These are phyloP conservation scores for Yamadazyma aaseri DNA, from an alignment of 1,139 yeast species.

Conservation along the genomic window DNA sequence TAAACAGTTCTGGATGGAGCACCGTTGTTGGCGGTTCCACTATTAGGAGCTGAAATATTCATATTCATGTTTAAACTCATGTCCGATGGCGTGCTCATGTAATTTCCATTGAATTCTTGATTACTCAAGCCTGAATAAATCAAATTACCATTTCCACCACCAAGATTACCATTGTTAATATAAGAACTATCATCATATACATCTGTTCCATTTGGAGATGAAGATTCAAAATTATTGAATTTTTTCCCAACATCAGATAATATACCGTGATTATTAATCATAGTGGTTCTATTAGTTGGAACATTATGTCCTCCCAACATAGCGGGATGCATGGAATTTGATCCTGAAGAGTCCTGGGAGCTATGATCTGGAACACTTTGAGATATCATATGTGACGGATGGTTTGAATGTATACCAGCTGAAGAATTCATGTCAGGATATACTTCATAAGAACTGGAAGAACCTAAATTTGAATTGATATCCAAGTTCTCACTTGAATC, in stretches of 20 bases:
- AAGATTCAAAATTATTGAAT: constrained; percentile 13
- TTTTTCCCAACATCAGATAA: background rate
- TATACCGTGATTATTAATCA: constrained; percentile 3
- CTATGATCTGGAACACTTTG: constrained; percentile 10
- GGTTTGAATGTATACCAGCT: constrained; percentile 1
- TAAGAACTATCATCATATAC: constrained; percentile 25
- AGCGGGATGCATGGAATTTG: constrained; percentile 1
- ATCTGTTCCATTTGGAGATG: constrained; percentile 21
- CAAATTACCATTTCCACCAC: constrained; percentile 7
- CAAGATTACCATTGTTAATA: constrained; percentile 14
- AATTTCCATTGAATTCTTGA: constrained; percentile 3
- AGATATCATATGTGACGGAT: constrained; percentile 14
- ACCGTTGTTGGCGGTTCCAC: constrained; percentile 2
- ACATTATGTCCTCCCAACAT: background rate
- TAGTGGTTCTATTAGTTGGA: background rate
- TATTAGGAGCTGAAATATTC: constrained; percentile 7
- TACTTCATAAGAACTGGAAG: constrained; percentile 11
- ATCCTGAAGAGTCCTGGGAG: constrained; percentile 5
- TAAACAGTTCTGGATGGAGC: constrained; percentile 81
- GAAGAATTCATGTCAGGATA: constrained; percentile 9
- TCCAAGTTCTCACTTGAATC: constrained; percentile 16
- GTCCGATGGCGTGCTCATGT: constrained; percentile 2
- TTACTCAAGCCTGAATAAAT: constrained; percentile 4
- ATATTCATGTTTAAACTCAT: constrained; percentile 6
- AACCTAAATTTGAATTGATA: constrained; percentile 7